Conservation (phyloP, 2,329 filamentous ascomycete genomes). For the Helotiales sp. region DNA sequence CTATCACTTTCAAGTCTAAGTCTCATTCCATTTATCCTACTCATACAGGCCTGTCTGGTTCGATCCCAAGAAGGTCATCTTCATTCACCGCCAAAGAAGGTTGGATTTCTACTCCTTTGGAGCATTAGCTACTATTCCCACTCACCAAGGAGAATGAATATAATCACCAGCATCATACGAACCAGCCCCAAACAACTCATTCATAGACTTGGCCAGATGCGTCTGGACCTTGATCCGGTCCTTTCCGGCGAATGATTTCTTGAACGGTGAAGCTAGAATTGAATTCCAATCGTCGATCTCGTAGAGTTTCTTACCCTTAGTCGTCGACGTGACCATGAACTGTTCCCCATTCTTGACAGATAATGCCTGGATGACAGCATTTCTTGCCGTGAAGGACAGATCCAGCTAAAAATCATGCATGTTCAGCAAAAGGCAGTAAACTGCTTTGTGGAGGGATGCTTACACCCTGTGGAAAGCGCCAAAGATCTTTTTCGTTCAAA, state of each 20-base stretch:
- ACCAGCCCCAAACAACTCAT: slow-evolving; percentile 16
- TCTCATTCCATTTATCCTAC: not conserved
- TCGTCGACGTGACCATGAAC: not conserved
- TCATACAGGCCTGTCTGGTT: not conserved
- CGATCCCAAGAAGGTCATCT: not conserved
- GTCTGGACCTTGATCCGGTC: not conserved
- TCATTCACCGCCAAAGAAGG: not conserved
- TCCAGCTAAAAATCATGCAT: slow-evolving; percentile 3
- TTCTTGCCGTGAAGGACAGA: slow-evolving; percentile 16
- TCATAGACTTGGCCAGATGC: not conserved
- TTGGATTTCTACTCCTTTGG: not conserved
- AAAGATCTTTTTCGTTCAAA: not conserved
- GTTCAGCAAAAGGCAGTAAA: not conserved
- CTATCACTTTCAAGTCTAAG: too few species aligned
- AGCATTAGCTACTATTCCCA: not conserved
- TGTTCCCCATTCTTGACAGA: not conserved
- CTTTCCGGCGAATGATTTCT: not conserved
- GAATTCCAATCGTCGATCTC: slow-evolving; percentile 22
- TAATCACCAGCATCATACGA: not conserved
- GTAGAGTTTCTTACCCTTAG: slow-evolving; percentile 16
- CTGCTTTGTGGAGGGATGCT: not conserved
- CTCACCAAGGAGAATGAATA: not conserved
- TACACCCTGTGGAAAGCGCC: slow-evolving; percentile 10
- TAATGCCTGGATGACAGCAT: slow-evolving; percentile 12
- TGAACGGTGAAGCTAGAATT: slow-evolving; percentile 3